Evolutionary conservation across 371 early-diverging fungal species (phyloP), one percentile per base, ranked within the genome.

Genomic region (Lichtheimia ornata): DNA sequence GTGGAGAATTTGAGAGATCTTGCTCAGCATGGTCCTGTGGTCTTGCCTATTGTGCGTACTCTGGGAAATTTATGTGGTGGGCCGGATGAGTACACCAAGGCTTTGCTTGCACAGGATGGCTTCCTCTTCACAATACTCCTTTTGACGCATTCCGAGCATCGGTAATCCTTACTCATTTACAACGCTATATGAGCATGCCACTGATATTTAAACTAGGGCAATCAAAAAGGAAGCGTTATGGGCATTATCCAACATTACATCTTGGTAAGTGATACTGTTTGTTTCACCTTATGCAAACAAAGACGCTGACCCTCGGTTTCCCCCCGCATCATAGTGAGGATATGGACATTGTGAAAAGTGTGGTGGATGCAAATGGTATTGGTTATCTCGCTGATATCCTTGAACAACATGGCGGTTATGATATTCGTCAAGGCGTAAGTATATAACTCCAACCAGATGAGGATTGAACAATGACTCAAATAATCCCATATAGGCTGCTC

Each of bases 141-240:
- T 18, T 68, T 79, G 13, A 74, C 78, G 13, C 78, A 82, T 49
- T 80, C 85, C 2, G 83, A 84, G 30, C 79, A 82, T 72, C 76
- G 85, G 85, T 84, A 77, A 61, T n/a, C 3, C 2, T 14, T 5
- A 43, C 3, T 11, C 2, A 54, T 5, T 35, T 13, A 9, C 18
- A 24, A 44, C 11, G 4, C n/a, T 47, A 17, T 11, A 47, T 18
- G 47, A 47, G 14, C 18, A 47, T 7, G 44, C 1, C 47, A 22
- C 27, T 47, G 6, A 22, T 53, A 47, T 56, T 42, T 41, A 63
- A 59, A 68, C 25, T 17, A 84, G 90, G 41, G 82, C 86, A 2
- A 81, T 91, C 27, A 85, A 86, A 64, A 91, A 90, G 58, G 92
- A 91, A 65, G 77, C 85, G 3, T 76, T 91, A 30, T 90, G 91